Percentiles rank a stretch among this genome's conserved stretches.
These are phyloP conservation scores for Sporothrix mexicana DNA, from an alignment of 2,329 filamentous ascomycete genomes.

Conservation along the genomic window DNA sequence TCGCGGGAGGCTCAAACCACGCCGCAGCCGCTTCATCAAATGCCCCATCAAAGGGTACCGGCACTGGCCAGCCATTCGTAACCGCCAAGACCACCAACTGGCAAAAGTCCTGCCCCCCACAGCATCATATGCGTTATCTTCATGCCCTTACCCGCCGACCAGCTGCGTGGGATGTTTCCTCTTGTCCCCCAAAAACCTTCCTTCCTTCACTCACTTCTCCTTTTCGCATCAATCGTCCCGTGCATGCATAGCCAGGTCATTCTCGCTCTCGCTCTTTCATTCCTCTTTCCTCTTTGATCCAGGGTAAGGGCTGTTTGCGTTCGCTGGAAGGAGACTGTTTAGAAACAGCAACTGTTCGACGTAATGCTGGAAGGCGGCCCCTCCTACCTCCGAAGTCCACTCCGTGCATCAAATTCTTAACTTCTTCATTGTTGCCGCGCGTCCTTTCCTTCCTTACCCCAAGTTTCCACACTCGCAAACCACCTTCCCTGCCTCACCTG, in stretches of 20 bases:
- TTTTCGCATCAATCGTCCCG: background rate
- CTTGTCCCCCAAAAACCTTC: too few relatives aligned
- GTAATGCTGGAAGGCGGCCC: background rate
- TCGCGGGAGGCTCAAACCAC: constrained; percentile 15
- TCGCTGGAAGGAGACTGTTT: too few relatives aligned
- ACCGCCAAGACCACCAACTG: background rate
- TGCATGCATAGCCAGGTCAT: background rate
- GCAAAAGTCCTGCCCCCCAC: background rate
- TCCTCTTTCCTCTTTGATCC: background rate
- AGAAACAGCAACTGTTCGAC: background rate
- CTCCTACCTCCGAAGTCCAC: background rate
- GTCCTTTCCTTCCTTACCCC: background rate
- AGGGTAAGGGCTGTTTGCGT: constrained; percentile 5
- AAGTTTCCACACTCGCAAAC: background rate
- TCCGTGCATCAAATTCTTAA: background rate
- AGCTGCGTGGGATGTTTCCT: constrained; percentile 13
- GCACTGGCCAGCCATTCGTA: background rate
- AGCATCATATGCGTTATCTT: background rate
- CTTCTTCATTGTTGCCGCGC: constrained; percentile 1
- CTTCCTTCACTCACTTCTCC: background rate
- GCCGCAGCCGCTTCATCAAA: constrained; percentile 28
- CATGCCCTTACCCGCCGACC: constrained; percentile 18
- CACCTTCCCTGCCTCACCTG: background rate
- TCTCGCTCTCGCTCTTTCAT: background rate
- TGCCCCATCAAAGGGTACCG: background rate